Base-by-base conservation (phyloP, 1,284 basidiomycete genomes). In the Pterula multifida region DNA sequence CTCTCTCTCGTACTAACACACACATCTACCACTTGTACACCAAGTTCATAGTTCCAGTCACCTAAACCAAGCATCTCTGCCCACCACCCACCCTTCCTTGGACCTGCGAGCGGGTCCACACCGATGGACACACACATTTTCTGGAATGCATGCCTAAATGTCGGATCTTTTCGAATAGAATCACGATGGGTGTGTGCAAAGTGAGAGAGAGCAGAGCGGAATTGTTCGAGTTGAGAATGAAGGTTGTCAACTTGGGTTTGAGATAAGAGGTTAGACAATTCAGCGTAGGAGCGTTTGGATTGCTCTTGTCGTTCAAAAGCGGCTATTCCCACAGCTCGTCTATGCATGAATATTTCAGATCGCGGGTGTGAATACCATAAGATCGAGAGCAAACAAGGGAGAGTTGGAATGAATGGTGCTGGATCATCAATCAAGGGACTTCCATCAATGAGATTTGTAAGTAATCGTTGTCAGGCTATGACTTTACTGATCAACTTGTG, bases 1-100 rank as follows among this genome's bases (percentile, higher is more conserved):
- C 81, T 69, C 52, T 86, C 82, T 42, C 94, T 71, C 6, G 90
- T 95, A 61, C 81, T 85, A 26, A 98, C 84, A 60, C 95, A 98
- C 15, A 98, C 80, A 63, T 98, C 95, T 47, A 98, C 92, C 55
- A 98, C 87, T 70, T 99, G 95, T 23, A 98, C 90, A 2, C 91
- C 91, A 1, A 98, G 78, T 60, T 96, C 94, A 63, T 91, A 90
- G 60, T 93, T 87, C 90, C 91, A 98, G 63, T 98, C 96, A 3
- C 90, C 82, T 48, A 89, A 65, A 0, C 90, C 90, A 15, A 97
- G 74, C 59, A 91, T 69, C 61, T 92, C 93, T 21, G 79, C 83
- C 83, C 87, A 90, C 86, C 89, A 93, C 2, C 91, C 81, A n/a
- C 87, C 87, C 54, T 82, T 83, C 22, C 84, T 69, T 0, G 86